phyloP scores from a whole-genome alignment of 2,329 filamentous ascomycete species.

The Pestalotiopsis sp. region DNA sequence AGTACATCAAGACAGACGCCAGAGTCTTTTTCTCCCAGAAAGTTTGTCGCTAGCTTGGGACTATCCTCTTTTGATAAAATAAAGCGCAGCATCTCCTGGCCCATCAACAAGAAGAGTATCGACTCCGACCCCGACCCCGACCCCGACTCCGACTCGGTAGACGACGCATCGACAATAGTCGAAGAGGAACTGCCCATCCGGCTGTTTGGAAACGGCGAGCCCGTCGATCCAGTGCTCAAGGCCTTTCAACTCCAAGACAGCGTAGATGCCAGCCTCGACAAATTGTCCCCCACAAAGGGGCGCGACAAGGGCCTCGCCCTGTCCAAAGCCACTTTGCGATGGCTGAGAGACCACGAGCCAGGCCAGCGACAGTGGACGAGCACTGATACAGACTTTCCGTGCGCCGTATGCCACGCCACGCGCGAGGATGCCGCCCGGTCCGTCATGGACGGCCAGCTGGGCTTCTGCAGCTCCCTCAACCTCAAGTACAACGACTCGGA shows the following conservation, averaged over 20 bases:
- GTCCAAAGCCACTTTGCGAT: neutral
- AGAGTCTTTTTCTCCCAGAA: neutral
- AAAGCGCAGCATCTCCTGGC: neutral
- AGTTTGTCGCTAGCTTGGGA: neutral
- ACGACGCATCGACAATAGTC: neutral
- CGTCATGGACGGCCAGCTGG: conserved; percentile 15
- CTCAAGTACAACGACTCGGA: conserved; percentile 27
- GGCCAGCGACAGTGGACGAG: neutral
- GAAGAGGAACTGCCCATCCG: neutral
- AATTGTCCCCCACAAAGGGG: neutral
- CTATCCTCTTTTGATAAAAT: neutral
- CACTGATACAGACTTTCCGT: neutral
- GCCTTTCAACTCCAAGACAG: conserved; percentile 1
- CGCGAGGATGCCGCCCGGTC: conserved; percentile 23
- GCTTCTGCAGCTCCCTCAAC: conserved; percentile 25
- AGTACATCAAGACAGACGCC: neutral
- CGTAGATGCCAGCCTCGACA: neutral
- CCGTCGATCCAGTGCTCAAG: neutral
- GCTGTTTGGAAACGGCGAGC: neutral
- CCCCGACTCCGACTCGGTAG: neutral
- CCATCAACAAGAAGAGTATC: neutral
- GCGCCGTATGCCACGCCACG: conserved; percentile 8
- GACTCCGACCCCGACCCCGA: neutral
- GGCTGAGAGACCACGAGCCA: neutral
- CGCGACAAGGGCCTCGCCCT: neutral